These are phyloP conservation scores for Cupressus sempervirens DNA, from an alignment of 75 land plant species.

Conservation along the genomic window DNA sequence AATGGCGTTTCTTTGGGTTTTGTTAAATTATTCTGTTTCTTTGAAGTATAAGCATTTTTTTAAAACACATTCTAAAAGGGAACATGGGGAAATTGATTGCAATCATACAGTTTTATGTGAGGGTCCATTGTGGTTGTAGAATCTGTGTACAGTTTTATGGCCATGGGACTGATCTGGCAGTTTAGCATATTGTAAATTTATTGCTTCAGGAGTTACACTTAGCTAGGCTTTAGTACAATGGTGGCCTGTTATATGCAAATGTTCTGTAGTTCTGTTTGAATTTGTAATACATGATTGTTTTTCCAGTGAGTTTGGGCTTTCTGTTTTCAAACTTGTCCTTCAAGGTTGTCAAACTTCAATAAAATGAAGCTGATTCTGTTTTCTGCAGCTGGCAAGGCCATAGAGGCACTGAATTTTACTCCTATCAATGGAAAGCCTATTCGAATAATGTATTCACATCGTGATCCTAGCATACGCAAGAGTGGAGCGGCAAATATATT, in stretches of 20 bases:
- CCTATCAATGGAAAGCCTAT: slow-evolving; percentile 64
- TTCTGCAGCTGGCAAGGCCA: slow-evolving; percentile 60
- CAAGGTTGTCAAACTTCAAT: no score
- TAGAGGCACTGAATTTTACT: slow-evolving; percentile 70
- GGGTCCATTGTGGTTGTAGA: neutral
- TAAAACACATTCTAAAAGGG: neutral
- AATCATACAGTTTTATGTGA: neutral
- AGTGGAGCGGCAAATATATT: slow-evolving; percentile 76
- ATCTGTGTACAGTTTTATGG: neutral
- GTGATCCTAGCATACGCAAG: slow-evolving; percentile 65
- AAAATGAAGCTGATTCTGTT: neutral
- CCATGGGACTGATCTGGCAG: neutral
- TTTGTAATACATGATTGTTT: no score
- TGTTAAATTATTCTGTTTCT: neutral
- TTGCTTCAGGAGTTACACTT: neutral
- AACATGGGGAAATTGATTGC: neutral
- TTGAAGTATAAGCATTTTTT: no score
- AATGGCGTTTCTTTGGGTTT: neutral
- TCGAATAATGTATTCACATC: slow-evolving; percentile 76
- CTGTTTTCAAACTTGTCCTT: neutral
- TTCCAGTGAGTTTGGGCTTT: neutral
- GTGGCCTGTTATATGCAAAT: neutral
- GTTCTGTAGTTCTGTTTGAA: neutral
- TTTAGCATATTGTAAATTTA: neutral
- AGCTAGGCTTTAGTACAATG: neutral